Evolutionary conservation across 768 basidiomycete species (phyloP).

Genomic region (Cubamyces lactineus): DNA sequence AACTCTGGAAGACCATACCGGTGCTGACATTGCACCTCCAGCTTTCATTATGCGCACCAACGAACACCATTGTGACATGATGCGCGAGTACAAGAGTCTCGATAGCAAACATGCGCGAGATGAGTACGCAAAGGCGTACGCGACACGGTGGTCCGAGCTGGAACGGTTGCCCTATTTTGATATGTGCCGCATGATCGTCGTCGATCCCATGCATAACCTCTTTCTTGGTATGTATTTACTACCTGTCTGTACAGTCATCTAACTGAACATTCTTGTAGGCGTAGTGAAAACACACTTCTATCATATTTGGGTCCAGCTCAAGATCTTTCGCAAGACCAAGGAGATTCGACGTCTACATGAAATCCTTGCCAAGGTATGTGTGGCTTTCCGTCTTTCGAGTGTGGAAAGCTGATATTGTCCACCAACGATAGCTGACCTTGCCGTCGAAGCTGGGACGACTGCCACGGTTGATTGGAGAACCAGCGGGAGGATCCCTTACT

Average conservation of each 20-base stretch:
- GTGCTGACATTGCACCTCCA: not conserved
- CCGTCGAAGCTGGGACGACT: conserved; percentile 34
- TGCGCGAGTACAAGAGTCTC: conserved; percentile 13
- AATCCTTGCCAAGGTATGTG: conserved; percentile 13
- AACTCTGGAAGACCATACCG: no score
- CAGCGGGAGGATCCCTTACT: conserved; percentile 17
- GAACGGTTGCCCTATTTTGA: conserved; percentile 20
- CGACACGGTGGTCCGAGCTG: conserved; percentile 18
- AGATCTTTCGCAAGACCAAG: conserved; percentile 13
- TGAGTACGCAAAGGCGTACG: conserved; percentile 6
- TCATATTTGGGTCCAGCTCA: conserved; percentile 18
- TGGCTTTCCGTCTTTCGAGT: not conserved
- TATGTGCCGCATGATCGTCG: conserved; percentile 11
- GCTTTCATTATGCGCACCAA: conserved; percentile 25
- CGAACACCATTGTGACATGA: conserved; percentile 21
- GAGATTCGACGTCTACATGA: conserved; percentile 17
- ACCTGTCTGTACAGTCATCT: not conserved
- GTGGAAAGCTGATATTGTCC: conserved; percentile 1
- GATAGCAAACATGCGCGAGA: conserved; percentile 1
- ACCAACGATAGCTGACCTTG: conserved; percentile 27
- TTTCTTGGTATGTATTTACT: conserved; percentile 12
- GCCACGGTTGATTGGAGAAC: conserved; percentile 13
- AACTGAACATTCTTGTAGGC: not conserved
- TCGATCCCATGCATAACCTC: conserved; percentile 25
- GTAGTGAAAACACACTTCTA: conserved; percentile 24